phyloP scores from a whole-genome alignment of 805 yeast species.

The Saturnispora gosingensis region DNA sequence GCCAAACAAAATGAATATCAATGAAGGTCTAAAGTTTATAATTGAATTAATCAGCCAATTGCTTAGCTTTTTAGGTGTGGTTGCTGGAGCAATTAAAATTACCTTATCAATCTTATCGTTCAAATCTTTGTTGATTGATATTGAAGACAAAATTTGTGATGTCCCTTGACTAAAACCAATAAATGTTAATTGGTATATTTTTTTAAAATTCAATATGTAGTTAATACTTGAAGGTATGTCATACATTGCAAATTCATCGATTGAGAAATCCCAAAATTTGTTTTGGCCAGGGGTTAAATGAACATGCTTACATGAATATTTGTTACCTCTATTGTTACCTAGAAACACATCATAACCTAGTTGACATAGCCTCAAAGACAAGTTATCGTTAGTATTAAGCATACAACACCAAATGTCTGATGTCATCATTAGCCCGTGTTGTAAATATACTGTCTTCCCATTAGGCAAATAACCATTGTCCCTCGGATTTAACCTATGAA shows the following conservation, averaged over 20 bases:
- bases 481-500: constrained; percentile 53
- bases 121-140: constrained; percentile 61
- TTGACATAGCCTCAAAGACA: constrained; percentile 72
- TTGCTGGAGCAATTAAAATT: constrained; percentile 74
- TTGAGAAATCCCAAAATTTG: constrained; percentile 82
- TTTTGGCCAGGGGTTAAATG: constrained; percentile 29
- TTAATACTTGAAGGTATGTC: constrained; percentile 84
- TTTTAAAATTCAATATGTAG: constrained; percentile 52
- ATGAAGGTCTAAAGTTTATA: constrained; percentile 65
- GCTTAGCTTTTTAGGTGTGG: constrained; percentile 81
- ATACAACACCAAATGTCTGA: constrained; percentile 58
- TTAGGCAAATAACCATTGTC: constrained; percentile 25
- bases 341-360: constrained; percentile 91
- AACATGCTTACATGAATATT: constrained; percentile 76
- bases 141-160: constrained; percentile 85
- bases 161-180: constrained; percentile 95
- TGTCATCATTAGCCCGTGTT: constrained; percentile 87
- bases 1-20: constrained; percentile 70
- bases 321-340: constrained; percentile 89
- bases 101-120: constrained; percentile 44
- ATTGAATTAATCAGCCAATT: constrained; percentile 70
- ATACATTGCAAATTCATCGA: constrained; percentile 85
- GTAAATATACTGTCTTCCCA: constrained; percentile 63
- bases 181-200: constrained; percentile 43
- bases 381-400: constrained; percentile 33